These are phyloP conservation scores for Candida insectalens DNA, from an alignment of 805 yeast species.

Conservation along the genomic window DNA sequence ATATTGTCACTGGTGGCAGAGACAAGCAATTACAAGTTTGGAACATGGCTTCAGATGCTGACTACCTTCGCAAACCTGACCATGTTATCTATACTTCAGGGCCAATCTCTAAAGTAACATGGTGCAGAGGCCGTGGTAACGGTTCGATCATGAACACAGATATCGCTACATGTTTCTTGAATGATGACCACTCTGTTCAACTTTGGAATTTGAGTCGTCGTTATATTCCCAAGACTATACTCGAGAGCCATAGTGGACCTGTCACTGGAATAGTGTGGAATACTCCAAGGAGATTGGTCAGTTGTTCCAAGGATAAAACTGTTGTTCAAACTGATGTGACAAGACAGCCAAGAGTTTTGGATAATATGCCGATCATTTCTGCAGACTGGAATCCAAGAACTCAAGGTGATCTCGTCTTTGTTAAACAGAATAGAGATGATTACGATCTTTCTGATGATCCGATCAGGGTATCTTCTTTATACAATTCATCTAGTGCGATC, in stretches of 20 bases:
- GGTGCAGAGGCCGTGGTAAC: conserved; percentile 41
- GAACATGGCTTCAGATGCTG: conserved; percentile 39
- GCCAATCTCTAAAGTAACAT: conserved; percentile 67
- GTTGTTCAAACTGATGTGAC: conserved; percentile 39
- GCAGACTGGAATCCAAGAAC: conserved; percentile 47
- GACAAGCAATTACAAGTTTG: conserved; percentile 77
- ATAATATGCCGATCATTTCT: conserved; percentile 41
- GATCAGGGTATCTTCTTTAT: conserved; percentile 1
- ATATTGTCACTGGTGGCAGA: conserved; percentile 85
- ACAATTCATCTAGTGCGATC: neutral
- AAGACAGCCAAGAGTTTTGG: conserved; percentile 32
- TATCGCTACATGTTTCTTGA: conserved; percentile 64
- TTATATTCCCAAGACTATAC: conserved; percentile 53
- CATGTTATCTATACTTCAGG: conserved; percentile 64
- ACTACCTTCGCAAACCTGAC: conserved; percentile 46
- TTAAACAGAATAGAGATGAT: conserved; percentile 34
- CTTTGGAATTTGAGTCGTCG: conserved; percentile 65
- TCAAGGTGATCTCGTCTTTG: conserved; percentile 37
- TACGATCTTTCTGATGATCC: conserved; percentile 1
- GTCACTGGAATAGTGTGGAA: conserved; percentile 53
- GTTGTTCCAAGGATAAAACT: conserved; percentile 40
- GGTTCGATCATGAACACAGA: conserved; percentile 44
- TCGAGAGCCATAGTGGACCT: conserved; percentile 38
- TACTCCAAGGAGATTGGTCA: conserved; percentile 34
- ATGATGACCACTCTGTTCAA: conserved; percentile 62